Evolutionary conservation across 805 yeast species (phyloP), one percentile per base, ranked within the genome.

Genomic region (Yamadazyma paraphyllophila): DNA sequence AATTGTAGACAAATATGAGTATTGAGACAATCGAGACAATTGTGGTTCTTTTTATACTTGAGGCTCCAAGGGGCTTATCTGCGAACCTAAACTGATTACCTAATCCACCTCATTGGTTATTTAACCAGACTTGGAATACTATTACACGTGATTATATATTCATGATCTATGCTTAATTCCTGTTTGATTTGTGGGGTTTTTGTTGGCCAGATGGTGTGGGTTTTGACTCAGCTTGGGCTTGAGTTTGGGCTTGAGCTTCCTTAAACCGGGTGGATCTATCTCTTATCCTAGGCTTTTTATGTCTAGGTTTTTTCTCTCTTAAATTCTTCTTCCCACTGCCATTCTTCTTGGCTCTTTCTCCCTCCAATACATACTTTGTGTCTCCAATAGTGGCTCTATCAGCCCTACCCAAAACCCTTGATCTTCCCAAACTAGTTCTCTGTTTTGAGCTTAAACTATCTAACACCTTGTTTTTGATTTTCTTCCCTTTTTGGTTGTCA

Each of bases 361-460:
- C 96, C 69, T 89, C 96, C 30, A 82, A 62, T 57, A 47, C 80
- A 7, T 46, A 20, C 16, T 38, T 40, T 43, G 71, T 70, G 7
- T 39, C 35, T 41, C 92, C 92, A 7, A 82, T 77, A 16, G 84
- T 74, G 30, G 85, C 77, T 56, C 85, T 79, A 61, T 88, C 97
- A 43, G 90, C 87, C 60, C 83, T 88, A 42, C 92, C 92, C 37
- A 90, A 72, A 3, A 85, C 73, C 57, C 77, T 78, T 15, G 94
- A 96, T 63, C 96, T 79, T 31, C 96, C 96, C 32, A 88, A 64
- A 56, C 78, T 79, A 12, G 95, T 85, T 65, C 76, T 85, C 63
- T 87, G 94, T 35, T 77, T 76, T 35, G 84, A 88, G 20, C 77
- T 76, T 43, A 87, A 67, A 25, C 65, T 61, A 5, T 48, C 45